These are phyloP conservation scores for Gracilaria gracilis DNA, from an alignment of 23 red algal genomes.

Conservation along the genomic window DNA sequence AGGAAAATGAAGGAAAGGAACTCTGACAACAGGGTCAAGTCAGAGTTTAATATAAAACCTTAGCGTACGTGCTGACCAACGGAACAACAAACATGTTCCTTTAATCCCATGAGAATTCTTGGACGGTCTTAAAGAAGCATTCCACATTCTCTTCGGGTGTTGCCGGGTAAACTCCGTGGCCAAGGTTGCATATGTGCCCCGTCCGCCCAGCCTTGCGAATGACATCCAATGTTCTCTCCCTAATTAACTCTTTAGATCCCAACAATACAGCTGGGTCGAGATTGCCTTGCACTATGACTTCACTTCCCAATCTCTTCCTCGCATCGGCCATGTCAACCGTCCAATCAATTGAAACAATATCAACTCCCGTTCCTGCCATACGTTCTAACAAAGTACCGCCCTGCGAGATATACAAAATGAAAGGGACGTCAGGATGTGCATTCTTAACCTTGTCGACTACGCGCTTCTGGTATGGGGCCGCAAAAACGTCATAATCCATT, in stretches of 20 bases:
- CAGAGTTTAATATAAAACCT: neutral
- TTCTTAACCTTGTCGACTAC: constrained; percentile 89
- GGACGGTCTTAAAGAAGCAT: constrained; percentile 90
- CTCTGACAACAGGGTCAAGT: neutral
- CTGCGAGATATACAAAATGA: constrained; percentile 98
- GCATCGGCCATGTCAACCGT: constrained; percentile 96
- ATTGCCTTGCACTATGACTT: constrained; percentile 92
- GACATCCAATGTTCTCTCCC: constrained; percentile 75
- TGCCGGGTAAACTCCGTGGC: constrained; percentile 93
- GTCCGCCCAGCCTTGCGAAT: constrained; percentile 86
- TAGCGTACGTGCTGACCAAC: neutral
- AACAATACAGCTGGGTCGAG: constrained; percentile 93
- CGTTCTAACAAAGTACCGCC: constrained; percentile 87
- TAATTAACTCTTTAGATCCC: constrained; percentile 84
- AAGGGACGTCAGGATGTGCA: constrained; percentile 81
- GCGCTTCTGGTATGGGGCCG: constrained; percentile 89
- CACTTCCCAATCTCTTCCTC: constrained; percentile 78
- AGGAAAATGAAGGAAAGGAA: neutral
- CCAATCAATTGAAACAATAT: constrained; percentile 98
- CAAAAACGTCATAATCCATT: constrained; percentile 95
- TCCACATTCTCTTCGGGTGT: constrained; percentile 98
- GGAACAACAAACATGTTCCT: neutral
- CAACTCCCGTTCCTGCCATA: constrained; percentile 85
- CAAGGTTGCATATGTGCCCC: constrained; percentile 96
- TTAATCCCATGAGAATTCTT: constrained; percentile 77